Base-by-base conservation (phyloP, 2,329 filamentous ascomycete genomes). In the Microcera coccophila region DNA sequence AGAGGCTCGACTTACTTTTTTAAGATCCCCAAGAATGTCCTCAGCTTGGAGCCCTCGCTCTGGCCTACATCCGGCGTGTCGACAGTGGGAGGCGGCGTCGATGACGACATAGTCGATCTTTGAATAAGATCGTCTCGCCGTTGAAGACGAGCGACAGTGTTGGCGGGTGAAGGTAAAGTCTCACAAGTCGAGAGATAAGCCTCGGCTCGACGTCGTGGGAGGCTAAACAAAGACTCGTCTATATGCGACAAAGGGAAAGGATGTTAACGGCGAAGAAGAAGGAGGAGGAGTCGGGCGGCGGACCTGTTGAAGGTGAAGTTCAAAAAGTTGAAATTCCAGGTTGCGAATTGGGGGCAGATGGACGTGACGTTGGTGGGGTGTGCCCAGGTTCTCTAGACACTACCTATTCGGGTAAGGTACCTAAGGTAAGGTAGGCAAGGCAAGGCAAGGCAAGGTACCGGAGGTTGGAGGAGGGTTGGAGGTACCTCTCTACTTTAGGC, bases 21-120 rank as follows among this genome's bases (percentile, higher is more conserved):
- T 61, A 97, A 70, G 55, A 96, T 95, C 41, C 83, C 81, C 48
- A 96, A 67, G 61, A 97, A 95, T 1, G 88, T 94, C 69, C 82
- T 86, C 60, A 97, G 73, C 75, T 95, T 95, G 53, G 87, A 91
- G 53, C 81, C 82, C 45, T 97, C 90, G 70, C 87, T 90, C 53
- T 75, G 74, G 18, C 62, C 51, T 53, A 76, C 73, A 43, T 75
- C 73, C 14, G 67, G 54, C 22, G 62, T 49, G 26, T 63, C 64
- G 48, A 57, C 58, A 43, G 49, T 57, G 38, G 58, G 57, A 41
- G 55, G 63, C 47, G 59, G 54, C 53, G 60, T 50, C 52, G 66
- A 63, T 54, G 66, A 64, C 62, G 68, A 62, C 67, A 68, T 66
- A 49, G 48, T 61, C 49, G 58, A 43, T 47, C 42, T 29, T 41